phyloP scores from a whole-genome alignment of 129 eudicot species.

The Escallonia rubra region DNA sequence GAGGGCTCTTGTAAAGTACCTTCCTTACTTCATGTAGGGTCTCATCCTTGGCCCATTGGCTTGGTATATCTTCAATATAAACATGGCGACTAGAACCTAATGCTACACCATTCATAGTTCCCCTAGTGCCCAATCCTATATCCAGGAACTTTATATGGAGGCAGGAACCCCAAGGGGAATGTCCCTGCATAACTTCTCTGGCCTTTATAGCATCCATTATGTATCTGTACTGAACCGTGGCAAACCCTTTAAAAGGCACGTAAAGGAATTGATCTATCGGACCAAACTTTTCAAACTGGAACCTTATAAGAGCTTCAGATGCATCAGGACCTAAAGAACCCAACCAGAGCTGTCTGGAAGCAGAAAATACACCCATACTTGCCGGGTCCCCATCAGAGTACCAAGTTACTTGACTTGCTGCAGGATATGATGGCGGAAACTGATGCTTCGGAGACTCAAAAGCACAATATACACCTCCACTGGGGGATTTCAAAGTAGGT shows the following conservation, averaged over 20 bases:
- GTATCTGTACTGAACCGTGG: constrained; percentile 58
- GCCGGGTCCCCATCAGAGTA: constrained; percentile 75
- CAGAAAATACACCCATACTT: constrained; percentile 73
- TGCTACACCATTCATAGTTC: constrained; percentile 57
- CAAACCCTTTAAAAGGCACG: constrained; percentile 59
- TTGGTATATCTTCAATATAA: constrained; percentile 62
- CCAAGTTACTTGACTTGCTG: constrained; percentile 39
- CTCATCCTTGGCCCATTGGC: constrained; percentile 78
- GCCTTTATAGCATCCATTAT: constrained; percentile 80
- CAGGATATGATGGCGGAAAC: constrained; percentile 19
- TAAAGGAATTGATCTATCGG: constrained; percentile 53
- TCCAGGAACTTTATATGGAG: constrained; percentile 73
- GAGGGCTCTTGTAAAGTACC: constrained; percentile 52
- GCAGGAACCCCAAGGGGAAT: constrained; percentile 76
- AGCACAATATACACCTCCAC: constrained; percentile 28
- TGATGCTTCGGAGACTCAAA: constrained; percentile 56
- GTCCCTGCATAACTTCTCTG: constrained; percentile 67
- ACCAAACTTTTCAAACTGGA: constrained; percentile 83
- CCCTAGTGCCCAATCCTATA: constrained; percentile 69
- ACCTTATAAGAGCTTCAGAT: constrained; percentile 64
- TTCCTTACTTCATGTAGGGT: constrained; percentile 59
- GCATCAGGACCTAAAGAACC: constrained; percentile 80
- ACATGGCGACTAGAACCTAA: constrained; percentile 75
- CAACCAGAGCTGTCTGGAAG: constrained; percentile 75
- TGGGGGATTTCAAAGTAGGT: constrained; percentile 36